Evolutionary conservation across 2,329 filamentous ascomycete genomes (phyloP), one percentile per base, ranked within the genome.

Genomic region (Cladophialophora immunda): DNA sequence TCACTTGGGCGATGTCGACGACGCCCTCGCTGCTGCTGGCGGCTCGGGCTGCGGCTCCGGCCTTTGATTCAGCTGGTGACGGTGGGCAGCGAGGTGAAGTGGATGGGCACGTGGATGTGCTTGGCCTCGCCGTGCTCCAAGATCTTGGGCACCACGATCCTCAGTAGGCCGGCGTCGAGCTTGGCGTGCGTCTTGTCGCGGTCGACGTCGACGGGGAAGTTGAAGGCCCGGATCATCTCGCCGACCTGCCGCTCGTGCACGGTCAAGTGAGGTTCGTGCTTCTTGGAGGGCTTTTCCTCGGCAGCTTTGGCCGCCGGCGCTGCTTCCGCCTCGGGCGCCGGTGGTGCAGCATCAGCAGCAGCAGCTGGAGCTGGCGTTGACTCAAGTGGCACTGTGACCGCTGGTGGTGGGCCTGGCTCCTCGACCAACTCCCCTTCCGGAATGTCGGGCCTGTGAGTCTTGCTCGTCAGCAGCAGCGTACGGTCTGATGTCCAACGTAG

Each of bases 131-230:
- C 68, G 29, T 71, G 66, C 34, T 66, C 53, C n/a, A 47, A 36
- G 22, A 66, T 34, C 60, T 73, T 73, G 30, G 69, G 66, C 4
- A 73, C 69, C 19, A 65, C 68, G 27, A 73, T 47, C 17, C 58
- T 66, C 58, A 73, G 55, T 13, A 73, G n/a, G 9, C 72, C 72
- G 38, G 65, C 65, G 15, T 71, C 69, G 32, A 73, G 65, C 53
- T 66, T 68, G 13, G 72, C 70, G n/a, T 69, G 65, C 11, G 69
- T 70, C 17, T 59, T 54, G 41, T 70, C 71, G 11, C 71, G 70
- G 36, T 72, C 68, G 19, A 73, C 69, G 41, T 70, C 68, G 32
- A 69, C 64, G 11, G 70, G 70, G 66, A 73, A 73, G 47, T 60
- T 69, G 65, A 70, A 73, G 1, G 66, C 69, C 53, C 71, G 69